These are phyloP conservation scores for Dothistroma septosporum DNA, from an alignment of 2,329 filamentous ascomycete species.

Conservation along the genomic window DNA sequence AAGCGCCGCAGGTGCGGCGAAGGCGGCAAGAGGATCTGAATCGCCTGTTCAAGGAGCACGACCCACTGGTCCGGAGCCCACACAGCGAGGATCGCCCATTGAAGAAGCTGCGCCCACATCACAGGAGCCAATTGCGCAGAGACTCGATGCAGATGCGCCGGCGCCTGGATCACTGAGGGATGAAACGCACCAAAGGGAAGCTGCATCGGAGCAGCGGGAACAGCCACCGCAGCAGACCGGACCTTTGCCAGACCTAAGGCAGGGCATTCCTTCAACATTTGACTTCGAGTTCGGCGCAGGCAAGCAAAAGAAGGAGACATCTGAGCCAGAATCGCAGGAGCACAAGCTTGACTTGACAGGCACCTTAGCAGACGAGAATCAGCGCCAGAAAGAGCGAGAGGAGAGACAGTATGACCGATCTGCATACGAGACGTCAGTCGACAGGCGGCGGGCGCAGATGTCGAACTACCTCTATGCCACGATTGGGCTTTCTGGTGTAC, in stretches of 20 bases:
- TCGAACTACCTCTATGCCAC: constrained; percentile 69
- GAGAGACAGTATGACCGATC: constrained; percentile 68
- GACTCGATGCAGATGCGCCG: constrained; percentile 29
- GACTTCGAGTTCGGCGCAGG: constrained; percentile 64
- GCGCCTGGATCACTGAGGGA: constrained; percentile 26
- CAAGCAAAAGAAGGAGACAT: constrained; percentile 29
- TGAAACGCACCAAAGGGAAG: constrained; percentile 27
- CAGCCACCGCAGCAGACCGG: constrained; percentile 38
- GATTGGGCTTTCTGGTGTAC: constrained; percentile 54
- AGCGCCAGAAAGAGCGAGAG: constrained; percentile 32
- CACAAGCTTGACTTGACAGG: constrained; percentile 24
- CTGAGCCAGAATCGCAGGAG: constrained; percentile 33
- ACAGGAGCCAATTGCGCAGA: constrained; percentile 32
- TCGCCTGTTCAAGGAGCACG: constrained; percentile 31
- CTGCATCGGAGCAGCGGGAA: constrained; percentile 25
- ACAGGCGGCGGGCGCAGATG: constrained; percentile 71
- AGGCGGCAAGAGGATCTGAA: constrained; percentile 12
- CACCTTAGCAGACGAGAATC: constrained; percentile 34
- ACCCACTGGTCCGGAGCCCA: constrained; percentile 36
- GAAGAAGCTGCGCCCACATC: constrained; percentile 13
- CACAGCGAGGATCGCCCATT: constrained; percentile 20
- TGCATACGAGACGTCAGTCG: constrained; percentile 85
- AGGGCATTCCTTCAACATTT: constrained; percentile 88
- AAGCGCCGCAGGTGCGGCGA: constrained; percentile 18
- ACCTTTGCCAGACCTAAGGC: constrained; percentile 83